Conservation (phyloP, 2,329 filamentous ascomycete species). For the Gnomoniopsis smithogilvyi region DNA sequence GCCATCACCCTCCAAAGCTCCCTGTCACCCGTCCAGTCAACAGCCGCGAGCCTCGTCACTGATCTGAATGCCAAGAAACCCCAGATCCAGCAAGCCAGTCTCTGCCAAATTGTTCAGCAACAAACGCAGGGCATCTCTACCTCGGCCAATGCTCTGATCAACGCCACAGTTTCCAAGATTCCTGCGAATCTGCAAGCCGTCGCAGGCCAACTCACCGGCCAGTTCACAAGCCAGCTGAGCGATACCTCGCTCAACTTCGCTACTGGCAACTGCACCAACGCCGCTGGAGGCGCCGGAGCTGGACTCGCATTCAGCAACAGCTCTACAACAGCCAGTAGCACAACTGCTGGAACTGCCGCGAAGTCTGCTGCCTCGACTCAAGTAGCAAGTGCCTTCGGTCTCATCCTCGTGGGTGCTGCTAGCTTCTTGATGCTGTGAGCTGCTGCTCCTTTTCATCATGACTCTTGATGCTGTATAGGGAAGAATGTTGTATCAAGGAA, state of each 20-base stretch:
- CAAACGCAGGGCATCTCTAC: slow-evolving; percentile 24
- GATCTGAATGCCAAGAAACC: slow-evolving; percentile 26
- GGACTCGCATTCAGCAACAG: slow-evolving; percentile 9
- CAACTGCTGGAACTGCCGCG: background rate
- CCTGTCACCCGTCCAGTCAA: slow-evolving; percentile 23
- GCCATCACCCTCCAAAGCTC: slow-evolving; percentile 17
- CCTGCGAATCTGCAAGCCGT: slow-evolving; percentile 26
- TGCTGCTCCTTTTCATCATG: background rate
- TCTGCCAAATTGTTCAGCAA: slow-evolving; percentile 25
- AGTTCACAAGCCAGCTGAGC: slow-evolving; percentile 23
- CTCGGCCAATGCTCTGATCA: slow-evolving; percentile 26
- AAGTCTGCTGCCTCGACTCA: slow-evolving; percentile 5
- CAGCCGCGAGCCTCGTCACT: slow-evolving; percentile 23
- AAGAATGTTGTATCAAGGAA: background rate
- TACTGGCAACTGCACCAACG: slow-evolving; percentile 28
- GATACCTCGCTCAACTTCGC: slow-evolving; percentile 25
- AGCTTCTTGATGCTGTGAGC: slow-evolving; percentile 12
- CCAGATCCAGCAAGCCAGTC: slow-evolving; percentile 26
- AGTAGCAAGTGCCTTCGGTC: slow-evolving; percentile 1
- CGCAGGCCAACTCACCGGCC: slow-evolving; percentile 24
- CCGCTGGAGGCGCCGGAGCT: slow-evolving; percentile 2
- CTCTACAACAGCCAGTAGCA: background rate
- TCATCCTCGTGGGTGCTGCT: slow-evolving; percentile 5
- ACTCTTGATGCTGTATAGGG: background rate
- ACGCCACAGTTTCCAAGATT: slow-evolving; percentile 28